Evolutionary conservation across 139 green algal genomes (phyloP), one percentile per base, ranked within the genome.

Genomic region (Chlamydomonas sphaeroides): DNA sequence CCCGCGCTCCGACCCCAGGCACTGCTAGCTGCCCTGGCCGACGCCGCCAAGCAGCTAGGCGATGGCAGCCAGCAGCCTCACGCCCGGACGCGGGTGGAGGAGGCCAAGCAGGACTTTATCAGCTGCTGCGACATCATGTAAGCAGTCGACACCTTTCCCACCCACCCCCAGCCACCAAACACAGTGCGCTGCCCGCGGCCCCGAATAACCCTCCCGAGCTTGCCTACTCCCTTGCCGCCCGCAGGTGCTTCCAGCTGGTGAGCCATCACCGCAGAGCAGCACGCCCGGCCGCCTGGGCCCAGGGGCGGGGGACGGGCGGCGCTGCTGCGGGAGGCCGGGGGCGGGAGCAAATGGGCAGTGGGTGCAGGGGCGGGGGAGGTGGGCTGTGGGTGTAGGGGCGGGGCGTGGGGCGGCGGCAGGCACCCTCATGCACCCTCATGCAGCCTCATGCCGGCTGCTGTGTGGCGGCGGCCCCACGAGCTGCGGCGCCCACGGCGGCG

Each of bases 201-300:
- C 51, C 6, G 14, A 25, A 30, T 61, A 17, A 28, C 15, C 15
- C 51, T 61, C 20, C 15, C 51, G 20, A 61, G 17, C 17, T 28
- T 4, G 14, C 57, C 6, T 35, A 6, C 20, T 4, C 38, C 33
- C 23, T 7, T 48, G 30, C 33, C 18, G 38, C 14, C 11, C 6
- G 56, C 74, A 80, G 74, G 74, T 82, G 75, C 59, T 72, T 82
- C 42, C 75, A 82, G 42, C 41, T 82, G 75, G 75, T 82, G 56
- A 25, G 68, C 3, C 28, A 35, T 2, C 28, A 36, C 28, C 17
- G 18, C 4, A 61, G n/a, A 56, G 17, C 11, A 11, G 48, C 17
- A 17, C 48, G 48, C 14, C 48, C 11, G 14, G 11, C 48, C 14
- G 11, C 11, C 48, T 56, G 48, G 48, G 48, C 48, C 14, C 48